These are phyloP conservation scores for Biscutella laevigata DNA, from an alignment of 441 rosid species.

Conservation along the genomic window DNA sequence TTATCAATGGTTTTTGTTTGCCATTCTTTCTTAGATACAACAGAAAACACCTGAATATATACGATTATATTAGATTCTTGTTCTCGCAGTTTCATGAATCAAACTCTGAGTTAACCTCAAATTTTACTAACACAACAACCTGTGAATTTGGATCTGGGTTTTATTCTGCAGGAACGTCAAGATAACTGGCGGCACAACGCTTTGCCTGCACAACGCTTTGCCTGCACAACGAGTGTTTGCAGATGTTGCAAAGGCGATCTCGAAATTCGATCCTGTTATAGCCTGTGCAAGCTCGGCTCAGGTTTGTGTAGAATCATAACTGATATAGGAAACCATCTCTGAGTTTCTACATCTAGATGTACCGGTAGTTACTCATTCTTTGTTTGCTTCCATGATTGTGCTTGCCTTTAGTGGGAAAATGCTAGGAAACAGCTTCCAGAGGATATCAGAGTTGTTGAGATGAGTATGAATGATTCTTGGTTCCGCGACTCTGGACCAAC, in stretches of 20 bases:
- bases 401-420: constrained; percentile 58
- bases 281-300: constrained; percentile 76
- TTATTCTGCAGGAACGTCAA: constrained; percentile 57
- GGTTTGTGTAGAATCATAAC: constrained; percentile 33
- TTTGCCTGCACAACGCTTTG: constrained; percentile 41
- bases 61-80: not conserved
- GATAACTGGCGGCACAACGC: constrained; percentile 65
- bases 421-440: constrained; percentile 67
- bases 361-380: not conserved
- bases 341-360: not conserved
- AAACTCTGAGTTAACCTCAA: too few species aligned
- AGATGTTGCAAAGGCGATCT: constrained; percentile 68
- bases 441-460: constrained; percentile 68
- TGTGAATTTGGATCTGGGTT: not conserved
- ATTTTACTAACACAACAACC: not conserved
- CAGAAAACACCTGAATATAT: not conserved
- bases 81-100: constrained; percentile 2
- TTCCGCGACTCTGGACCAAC: constrained; percentile 92
- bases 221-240: constrained; percentile 53
- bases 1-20: too few species aligned
- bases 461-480: constrained; percentile 95
- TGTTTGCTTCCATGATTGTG: not conserved
- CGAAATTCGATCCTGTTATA: constrained; percentile 70
- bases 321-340: not conserved
- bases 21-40: not conserved